A percentile compares a stretch with the other conserved stretches of the same genome.
Conservation (phyloP, 768 basidiomycete species). For the Auricularia cornea region DNA sequence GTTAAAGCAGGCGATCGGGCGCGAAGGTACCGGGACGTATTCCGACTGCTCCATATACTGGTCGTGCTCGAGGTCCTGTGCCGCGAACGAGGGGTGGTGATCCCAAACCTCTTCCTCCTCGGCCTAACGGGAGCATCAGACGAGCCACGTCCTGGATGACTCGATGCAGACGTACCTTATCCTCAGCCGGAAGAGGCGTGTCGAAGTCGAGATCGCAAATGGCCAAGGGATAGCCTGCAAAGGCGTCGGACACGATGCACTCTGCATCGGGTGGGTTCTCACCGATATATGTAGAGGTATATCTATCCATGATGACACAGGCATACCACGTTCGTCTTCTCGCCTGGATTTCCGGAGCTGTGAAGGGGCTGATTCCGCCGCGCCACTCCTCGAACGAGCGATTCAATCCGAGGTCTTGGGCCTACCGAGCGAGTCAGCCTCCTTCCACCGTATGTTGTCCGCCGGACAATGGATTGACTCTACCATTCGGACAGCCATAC, state of each 20-base stretch:
- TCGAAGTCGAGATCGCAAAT: conserved; percentile 67
- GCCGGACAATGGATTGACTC: not conserved
- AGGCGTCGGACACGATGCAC: no score
- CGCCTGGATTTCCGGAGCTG: conserved; percentile 53
- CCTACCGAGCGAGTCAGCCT: conserved; percentile 17
- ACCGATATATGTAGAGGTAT: conserved; percentile 72
- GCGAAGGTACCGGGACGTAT: conserved; percentile 38
- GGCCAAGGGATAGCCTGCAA: conserved; percentile 53
- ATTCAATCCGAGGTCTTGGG: conserved; percentile 81
- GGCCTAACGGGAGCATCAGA: conserved; percentile 10
- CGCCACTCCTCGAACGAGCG: conserved; percentile 68
- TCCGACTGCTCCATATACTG: not conserved
- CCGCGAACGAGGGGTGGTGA: conserved; percentile 30
- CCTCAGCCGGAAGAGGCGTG: conserved; percentile 49
- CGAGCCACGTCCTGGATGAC: no score
- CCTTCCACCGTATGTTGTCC: not conserved
- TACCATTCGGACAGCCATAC: conserved; percentile 77
- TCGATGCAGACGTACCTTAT: conserved; percentile 30
- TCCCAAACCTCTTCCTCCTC: conserved; percentile 53
- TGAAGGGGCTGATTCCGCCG: conserved; percentile 48
- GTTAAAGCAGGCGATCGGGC: conserved; percentile 47
- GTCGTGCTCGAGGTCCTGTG: conserved; percentile 26
- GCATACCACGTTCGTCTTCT: conserved; percentile 70
- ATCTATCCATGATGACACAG: conserved; percentile 64
- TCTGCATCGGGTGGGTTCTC: no score